Evolutionary conservation across 345 rosid species (phyloP).

Genomic region (Eucalyptus tenuipes): DNA sequence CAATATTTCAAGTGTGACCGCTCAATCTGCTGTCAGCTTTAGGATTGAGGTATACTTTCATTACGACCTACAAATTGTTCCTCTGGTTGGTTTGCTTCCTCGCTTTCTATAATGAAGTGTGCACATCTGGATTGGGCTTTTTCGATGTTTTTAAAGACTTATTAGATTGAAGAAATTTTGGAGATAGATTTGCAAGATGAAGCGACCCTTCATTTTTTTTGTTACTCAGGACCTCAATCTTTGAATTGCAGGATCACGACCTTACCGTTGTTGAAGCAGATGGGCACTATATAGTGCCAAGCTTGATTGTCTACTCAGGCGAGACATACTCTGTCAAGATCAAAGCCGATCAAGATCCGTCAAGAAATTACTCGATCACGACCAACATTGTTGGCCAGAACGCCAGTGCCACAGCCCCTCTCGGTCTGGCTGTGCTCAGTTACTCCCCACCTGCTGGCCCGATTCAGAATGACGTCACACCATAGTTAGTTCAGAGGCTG

Average conservation of each 20-base stretch:
- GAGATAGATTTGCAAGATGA: too few relatives aligned
- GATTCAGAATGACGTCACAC: conserved; percentile 24
- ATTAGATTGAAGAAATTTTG: too few relatives aligned
- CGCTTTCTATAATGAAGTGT: too few relatives aligned
- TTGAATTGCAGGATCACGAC: neutral
- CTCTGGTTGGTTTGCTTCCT: too few relatives aligned
- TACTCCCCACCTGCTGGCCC: conserved; percentile 27
- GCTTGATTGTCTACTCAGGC: conserved; percentile 59
- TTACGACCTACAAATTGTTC: fast-evolving
- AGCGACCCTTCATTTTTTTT: neutral
- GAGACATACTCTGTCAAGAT: conserved; percentile 64
- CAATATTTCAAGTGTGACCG: too few relatives aligned
- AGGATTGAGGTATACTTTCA: too few relatives aligned
- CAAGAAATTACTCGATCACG: conserved; percentile 51
- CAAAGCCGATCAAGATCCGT: conserved; percentile 42
- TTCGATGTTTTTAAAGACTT: too few relatives aligned
- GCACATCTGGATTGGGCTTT: too few relatives aligned
- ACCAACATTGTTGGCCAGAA: conserved; percentile 46
- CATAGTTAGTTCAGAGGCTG: conserved; percentile 32
- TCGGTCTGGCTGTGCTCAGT: conserved; percentile 32
- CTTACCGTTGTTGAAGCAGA: neutral
- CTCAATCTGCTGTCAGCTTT: too few relatives aligned
- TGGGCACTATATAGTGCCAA: conserved; percentile 65
- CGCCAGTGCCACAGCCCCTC: conserved; percentile 9
- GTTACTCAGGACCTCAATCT: neutral